A percentile compares a stretch with the other conserved stretches of the same genome.
Conservation (phyloP, 176 grass and related monocot species). For the Alopecurus myosuroides region DNA sequence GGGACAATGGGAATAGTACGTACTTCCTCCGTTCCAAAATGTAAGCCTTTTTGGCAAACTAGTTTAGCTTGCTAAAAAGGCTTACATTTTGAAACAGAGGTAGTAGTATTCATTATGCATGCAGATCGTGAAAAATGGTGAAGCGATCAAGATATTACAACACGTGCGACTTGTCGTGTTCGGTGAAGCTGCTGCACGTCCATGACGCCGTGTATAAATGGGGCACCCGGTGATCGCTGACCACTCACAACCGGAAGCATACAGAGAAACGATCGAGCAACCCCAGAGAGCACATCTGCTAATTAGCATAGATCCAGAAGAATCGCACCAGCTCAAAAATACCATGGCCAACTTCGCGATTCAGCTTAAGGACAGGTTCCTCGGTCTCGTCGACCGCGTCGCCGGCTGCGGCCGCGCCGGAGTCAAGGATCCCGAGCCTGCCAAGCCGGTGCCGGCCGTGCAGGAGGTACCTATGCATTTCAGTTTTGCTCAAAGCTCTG, state of each 20-base stretch:
- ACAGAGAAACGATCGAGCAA: no score
- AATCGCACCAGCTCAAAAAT: background rate
- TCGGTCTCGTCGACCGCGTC: slow-evolving; percentile 27
- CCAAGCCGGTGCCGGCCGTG: background rate
- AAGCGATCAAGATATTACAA: background rate
- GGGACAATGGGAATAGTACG: background rate
- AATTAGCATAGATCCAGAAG: background rate
- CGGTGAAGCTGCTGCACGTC: background rate
- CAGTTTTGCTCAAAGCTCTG: background rate
- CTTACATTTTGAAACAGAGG: no score
- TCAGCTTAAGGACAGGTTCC: slow-evolving; percentile 35
- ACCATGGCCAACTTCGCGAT: slow-evolving; percentile 22
- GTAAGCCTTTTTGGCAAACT: no score
- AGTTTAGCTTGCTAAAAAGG: no score
- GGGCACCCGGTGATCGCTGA: background rate
- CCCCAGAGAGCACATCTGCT: no score
- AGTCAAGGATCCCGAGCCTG: background rate
- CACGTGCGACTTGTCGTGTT: background rate
- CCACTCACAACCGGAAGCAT: background rate
- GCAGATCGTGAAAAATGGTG: background rate
- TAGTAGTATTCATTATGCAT: background rate
- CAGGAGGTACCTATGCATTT: background rate
- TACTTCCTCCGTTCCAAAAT: no score
- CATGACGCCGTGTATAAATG: slow-evolving; percentile 25
- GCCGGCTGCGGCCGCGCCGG: background rate